A percentile compares a stretch with the other conserved stretches of the same genome.
Evolutionary conservation across 2,329 filamentous ascomycete species (phyloP).

Genomic region (Pseudocercospora pini-densiflorae): DNA sequence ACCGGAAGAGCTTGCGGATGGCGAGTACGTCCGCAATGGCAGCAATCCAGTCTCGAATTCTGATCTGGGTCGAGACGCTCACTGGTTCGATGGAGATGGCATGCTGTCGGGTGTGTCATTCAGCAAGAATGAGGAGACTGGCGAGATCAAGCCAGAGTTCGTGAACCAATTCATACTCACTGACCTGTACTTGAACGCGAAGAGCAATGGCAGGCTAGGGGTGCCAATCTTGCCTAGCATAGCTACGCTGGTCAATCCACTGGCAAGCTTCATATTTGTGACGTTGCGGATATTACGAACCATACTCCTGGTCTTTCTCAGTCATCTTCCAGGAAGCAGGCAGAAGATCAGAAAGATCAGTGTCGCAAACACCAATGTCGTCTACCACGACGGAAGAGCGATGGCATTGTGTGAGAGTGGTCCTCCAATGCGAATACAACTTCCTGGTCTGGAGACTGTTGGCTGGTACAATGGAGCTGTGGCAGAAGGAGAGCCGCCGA

Average conservation of each 20-base stretch:
- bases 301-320: constrained; percentile 62
- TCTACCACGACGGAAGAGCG: constrained; percentile 71
- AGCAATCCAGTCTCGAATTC: constrained; percentile 69
- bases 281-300: constrained; percentile 60
- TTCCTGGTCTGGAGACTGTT: constrained; percentile 69
- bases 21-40: constrained; percentile 74
- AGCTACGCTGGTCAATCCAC: constrained; percentile 65
- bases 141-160: constrained; percentile 62
- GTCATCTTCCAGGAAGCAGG: constrained; percentile 60
- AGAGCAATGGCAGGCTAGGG: constrained; percentile 52
- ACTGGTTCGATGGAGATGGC: constrained; percentile 78
- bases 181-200: constrained; percentile 64
- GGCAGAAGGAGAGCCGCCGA: constrained; percentile 58
- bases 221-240: constrained; percentile 70
- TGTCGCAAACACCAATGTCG: constrained; percentile 69
- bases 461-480: constrained; percentile 69
- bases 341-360: constrained; percentile 68
- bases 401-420: constrained; percentile 74
- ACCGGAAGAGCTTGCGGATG: constrained; percentile 67
- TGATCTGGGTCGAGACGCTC: constrained; percentile 64
- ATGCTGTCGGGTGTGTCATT: constrained; percentile 74
- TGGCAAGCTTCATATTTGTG: constrained; percentile 58
- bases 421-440: constrained; percentile 66
- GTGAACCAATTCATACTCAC: constrained; percentile 73
- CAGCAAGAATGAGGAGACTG: constrained; percentile 46